A percentile compares a stretch with the other conserved stretches of the same genome.
These are phyloP conservation scores for Neopestalotiopsis sp. DNA, from an alignment of 2,329 filamentous ascomycete species.

Conservation along the genomic window DNA sequence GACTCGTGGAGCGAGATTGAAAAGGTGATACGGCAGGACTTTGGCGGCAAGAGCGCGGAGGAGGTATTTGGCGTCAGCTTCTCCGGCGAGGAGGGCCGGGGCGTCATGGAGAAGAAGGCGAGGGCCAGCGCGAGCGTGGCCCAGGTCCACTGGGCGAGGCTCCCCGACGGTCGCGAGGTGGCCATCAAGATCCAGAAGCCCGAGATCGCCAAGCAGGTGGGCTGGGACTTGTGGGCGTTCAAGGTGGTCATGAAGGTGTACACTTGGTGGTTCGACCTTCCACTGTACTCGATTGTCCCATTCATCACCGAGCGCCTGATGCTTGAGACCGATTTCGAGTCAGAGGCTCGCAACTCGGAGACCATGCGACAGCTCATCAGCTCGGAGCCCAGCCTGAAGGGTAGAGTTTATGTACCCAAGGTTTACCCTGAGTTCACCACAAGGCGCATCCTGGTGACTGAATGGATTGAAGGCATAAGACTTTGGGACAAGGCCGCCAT, in stretches of 20 bases:
- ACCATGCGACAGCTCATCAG: slow-evolving; percentile 80
- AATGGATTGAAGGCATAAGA: slow-evolving; percentile 96
- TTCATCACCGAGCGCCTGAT: slow-evolving; percentile 92
- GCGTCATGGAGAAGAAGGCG: slow-evolving; percentile 65
- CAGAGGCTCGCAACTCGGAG: slow-evolving; percentile 88
- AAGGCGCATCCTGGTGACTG: slow-evolving; percentile 85
- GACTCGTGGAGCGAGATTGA: slow-evolving; percentile 87
- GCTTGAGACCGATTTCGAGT: slow-evolving; percentile 92
- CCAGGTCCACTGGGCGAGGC: slow-evolving; percentile 92
- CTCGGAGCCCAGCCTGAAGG: slow-evolving; percentile 75
- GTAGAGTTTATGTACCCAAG: slow-evolving; percentile 85
- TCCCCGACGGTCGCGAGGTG: slow-evolving; percentile 87
- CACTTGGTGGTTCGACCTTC: slow-evolving; percentile 89
- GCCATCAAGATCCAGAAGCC: slow-evolving; percentile 97
- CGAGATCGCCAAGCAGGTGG: slow-evolving; percentile 88
- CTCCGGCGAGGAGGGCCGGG: slow-evolving; percentile 68
- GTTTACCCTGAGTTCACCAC: slow-evolving; percentile 85
- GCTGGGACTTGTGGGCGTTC: slow-evolving; percentile 96
- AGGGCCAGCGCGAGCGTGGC: slow-evolving; percentile 88
- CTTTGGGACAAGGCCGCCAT: slow-evolving; percentile 91
- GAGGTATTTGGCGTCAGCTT: slow-evolving; percentile 94
- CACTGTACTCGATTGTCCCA: slow-evolving; percentile 86
- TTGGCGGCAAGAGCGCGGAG: slow-evolving; percentile 80
- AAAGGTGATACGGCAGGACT: slow-evolving; percentile 85
- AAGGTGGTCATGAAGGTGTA: slow-evolving; percentile 85